phyloP scores from a whole-genome alignment of 2,329 filamentous ascomycete species.

The Alternaria arbusti region DNA sequence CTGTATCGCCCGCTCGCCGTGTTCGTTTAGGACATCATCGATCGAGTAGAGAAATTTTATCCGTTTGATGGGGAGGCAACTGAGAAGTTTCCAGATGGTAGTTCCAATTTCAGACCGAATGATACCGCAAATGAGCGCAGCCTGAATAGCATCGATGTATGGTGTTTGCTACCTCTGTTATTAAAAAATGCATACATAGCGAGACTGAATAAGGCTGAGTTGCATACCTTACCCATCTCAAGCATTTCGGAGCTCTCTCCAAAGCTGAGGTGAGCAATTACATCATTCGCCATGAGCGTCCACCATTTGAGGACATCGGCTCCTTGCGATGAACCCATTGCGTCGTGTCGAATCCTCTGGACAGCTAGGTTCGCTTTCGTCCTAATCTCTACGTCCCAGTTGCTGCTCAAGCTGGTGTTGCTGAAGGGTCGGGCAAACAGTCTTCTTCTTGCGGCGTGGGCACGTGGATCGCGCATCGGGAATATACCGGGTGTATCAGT shows the following conservation, averaged over 20 bases:
- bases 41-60: slow-evolving; percentile 2
- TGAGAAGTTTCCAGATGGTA: slow-evolving; percentile 26
- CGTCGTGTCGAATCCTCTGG: slow-evolving; percentile 34
- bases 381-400: slow-evolving; percentile 47
- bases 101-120: slow-evolving; percentile 42
- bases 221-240: slow-evolving; percentile 40
- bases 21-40: slow-evolving; percentile 16
- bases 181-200: background rate
- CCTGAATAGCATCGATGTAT: slow-evolving; percentile 40
- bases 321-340: slow-evolving; percentile 16
- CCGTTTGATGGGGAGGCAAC: background rate
- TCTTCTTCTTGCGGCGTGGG: slow-evolving; percentile 45
- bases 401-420: slow-evolving; percentile 41
- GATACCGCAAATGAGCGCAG: slow-evolving; percentile 35
- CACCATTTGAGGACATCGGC: slow-evolving; percentile 47
- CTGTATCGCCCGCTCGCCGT: slow-evolving; percentile 18
- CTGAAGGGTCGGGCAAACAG: slow-evolving; percentile 48
- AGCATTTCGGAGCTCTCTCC: slow-evolving; percentile 51
- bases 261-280: slow-evolving; percentile 48
- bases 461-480: slow-evolving; percentile 44
- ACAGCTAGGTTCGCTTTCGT: slow-evolving; percentile 45
- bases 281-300: slow-evolving; percentile 51
- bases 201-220: background rate
- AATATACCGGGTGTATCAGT: slow-evolving; percentile 41
- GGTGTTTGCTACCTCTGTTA: slow-evolving; percentile 1